phyloP scores from a whole-genome alignment of 805 yeast genomes.

The Pichia scutulata region DNA sequence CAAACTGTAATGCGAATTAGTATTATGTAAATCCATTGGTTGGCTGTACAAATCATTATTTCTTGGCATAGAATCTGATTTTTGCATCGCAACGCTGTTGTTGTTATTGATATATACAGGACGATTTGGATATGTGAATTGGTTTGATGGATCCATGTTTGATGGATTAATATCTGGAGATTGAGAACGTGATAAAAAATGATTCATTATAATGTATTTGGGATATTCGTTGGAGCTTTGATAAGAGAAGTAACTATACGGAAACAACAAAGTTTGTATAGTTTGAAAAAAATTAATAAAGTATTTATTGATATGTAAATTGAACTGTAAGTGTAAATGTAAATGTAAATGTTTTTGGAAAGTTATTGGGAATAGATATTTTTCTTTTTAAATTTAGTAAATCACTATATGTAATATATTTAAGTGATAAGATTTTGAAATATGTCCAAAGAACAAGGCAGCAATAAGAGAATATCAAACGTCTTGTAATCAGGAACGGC shows the following conservation, averaged over 20 bases:
- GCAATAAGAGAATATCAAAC: too few relatives aligned
- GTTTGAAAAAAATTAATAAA: too few relatives aligned
- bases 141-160: neutral
- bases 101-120: neutral
- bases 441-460: too few relatives aligned
- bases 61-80: slow-evolving; percentile 5
- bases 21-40: neutral
- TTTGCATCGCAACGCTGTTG: slow-evolving; percentile 5
- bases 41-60: neutral
- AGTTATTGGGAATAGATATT: too few relatives aligned
- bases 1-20: neutral
- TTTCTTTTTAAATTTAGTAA: too few relatives aligned
- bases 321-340: too few relatives aligned
- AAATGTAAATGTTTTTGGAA: too few relatives aligned
- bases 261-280: neutral
- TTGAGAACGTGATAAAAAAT: neutral
- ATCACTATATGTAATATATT: too few relatives aligned
- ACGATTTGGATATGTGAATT: neutral
- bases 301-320: too few relatives aligned
- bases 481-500: too few relatives aligned
- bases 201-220: neutral
- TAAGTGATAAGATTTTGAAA: too few relatives aligned
- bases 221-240: too few relatives aligned
- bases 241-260: neutral
- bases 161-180: neutral